phyloP scores from a whole-genome alignment of 495 filamentous ascomycete species.

The Daldinia grandis region DNA sequence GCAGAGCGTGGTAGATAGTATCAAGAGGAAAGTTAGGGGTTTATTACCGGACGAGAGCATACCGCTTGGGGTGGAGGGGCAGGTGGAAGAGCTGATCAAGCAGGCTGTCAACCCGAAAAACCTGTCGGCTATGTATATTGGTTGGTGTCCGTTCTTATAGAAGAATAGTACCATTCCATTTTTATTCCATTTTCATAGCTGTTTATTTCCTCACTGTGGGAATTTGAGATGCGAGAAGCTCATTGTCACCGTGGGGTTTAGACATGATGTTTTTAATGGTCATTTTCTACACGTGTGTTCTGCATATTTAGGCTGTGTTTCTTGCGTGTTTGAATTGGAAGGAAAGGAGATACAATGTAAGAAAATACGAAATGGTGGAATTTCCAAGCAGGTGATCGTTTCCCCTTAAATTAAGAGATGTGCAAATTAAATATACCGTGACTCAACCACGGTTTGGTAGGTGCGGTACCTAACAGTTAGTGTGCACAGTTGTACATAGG shows the following conservation, averaged over 20 bases:
- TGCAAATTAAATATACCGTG: neutral
- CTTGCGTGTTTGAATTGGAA: neutral
- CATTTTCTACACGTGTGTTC: neutral
- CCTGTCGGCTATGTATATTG: constrained; percentile 93
- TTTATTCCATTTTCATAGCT: neutral
- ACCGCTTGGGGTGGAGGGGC: constrained; percentile 91
- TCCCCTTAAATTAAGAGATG: neutral
- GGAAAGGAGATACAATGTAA: neutral
- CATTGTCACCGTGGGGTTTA: neutral
- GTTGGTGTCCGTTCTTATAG: constrained; percentile 94
- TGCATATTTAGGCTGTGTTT: neutral
- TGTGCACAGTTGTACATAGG: too few species aligned
- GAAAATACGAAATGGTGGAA: neutral
- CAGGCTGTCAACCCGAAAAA: constrained; percentile 80
- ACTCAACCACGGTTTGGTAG: neutral
- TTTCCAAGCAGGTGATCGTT: neutral
- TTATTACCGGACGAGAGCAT: constrained; percentile 85
- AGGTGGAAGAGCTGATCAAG: constrained; percentile 90
- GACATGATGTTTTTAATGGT: neutral
- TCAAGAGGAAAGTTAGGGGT: constrained; percentile 85
- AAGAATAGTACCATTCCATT: neutral
- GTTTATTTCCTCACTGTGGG: neutral
- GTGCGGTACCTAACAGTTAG: constrained; percentile 4
- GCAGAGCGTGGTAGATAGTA: constrained; percentile 87
- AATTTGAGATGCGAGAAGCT: neutral